Evolutionary conservation across 352 stramenopile species (phyloP), one percentile per base, ranked within the genome.

Genomic region (Pythium pyrilobum): DNA sequence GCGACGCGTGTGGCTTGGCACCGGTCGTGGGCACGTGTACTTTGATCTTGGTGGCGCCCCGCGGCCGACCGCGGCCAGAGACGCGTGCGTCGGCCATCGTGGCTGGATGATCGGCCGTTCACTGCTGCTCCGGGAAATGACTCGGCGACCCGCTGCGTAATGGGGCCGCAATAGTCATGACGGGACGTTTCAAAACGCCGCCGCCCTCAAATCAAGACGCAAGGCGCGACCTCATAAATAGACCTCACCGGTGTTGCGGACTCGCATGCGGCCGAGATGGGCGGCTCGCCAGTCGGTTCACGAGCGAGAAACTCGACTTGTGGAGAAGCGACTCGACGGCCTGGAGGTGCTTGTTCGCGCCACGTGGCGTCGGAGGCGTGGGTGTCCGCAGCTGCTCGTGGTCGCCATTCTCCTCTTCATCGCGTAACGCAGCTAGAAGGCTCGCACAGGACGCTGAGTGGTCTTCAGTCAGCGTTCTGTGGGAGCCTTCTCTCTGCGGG

Each of bases 101-200:
- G 36, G 36, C n/a, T 24, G 16, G n/a, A 41, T 6, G 36, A n/a
- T 24, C 40, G 32, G 24, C 28, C 13, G 39, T 39, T 36, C 37
- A n/a, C n/a, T n/a, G n/a, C n/a, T n/a, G n/a, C n/a, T n/a, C n/a
- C n/a, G n/a, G n/a, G n/a, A n/a, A n/a, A n/a, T n/a, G n/a, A n/a
- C n/a, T n/a, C n/a, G n/a, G n/a, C n/a, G n/a, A 38, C 38, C 52
- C 24, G 28, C 18, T 16, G 20, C 25, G 18, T n/a, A 25, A 33
- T 24, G 31, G 32, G 34, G 18, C 25, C 34, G 13, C 21, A 34
- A 9, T 23, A 16, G 15, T 24, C 32, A 38, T 41, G 49, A 23
- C 37, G 51, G 45, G 62, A 67, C 39, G 63, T 71, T 71, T 59
- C 63, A 71, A 71, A 71, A 67, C 63, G 53, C 39, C 31, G 34